Base-by-base conservation (phyloP, 192 early-diverging fungal species). In the Powellomyces hirtus region DNA sequence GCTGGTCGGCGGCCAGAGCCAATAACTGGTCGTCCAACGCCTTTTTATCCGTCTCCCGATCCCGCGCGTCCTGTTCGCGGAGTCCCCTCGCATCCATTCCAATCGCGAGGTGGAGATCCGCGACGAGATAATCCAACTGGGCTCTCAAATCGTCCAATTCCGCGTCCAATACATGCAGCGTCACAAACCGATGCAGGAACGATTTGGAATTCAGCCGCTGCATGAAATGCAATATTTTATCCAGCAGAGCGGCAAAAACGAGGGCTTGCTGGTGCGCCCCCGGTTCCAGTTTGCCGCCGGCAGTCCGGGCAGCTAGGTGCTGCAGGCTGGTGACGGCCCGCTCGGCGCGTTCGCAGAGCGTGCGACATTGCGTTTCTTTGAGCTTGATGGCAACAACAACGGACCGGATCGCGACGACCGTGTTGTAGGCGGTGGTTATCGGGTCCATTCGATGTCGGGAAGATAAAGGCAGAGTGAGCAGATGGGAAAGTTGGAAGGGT, bases 1-100 rank as follows among this genome's bases (percentile, higher is more conserved):
- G 42, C 45, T 64, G 62, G 35, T 64, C 49, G 38, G 62, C 62
- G 10, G 59, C 59, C 4, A 64, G 62, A 30, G 45, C 35, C 2
- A 59, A 58, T 20, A 55, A 24, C 6, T 55, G 20, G 0, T 27
- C 22, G 8, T 62, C 59, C 11, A 35, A 29, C 1, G 49, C 59
- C 3, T 31, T 33, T 20, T 26, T 22, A 29, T 61, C 57, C 26
- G 35, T 44, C n/a, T 36, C 29, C 10, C 40, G 36, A 33, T 69
- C 67, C 13, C 30, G 30, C 20, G 59, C 67, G 26, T 60, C 59
- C 37, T 60, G 59, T 20, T 60, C 59, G 36, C 37, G 34, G 38
- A 40, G 36, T 10, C 59, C 59, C 13, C 59, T 34, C 20, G 59
- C n/a, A 27, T 60, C 59, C 36, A 60, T 36, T 33, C 59, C 59